Percentiles rank a stretch among this genome's conserved stretches.
These are phyloP conservation scores for Begonia peltatifolia DNA, from an alignment of 306 rosid genomes.

Conservation along the genomic window DNA sequence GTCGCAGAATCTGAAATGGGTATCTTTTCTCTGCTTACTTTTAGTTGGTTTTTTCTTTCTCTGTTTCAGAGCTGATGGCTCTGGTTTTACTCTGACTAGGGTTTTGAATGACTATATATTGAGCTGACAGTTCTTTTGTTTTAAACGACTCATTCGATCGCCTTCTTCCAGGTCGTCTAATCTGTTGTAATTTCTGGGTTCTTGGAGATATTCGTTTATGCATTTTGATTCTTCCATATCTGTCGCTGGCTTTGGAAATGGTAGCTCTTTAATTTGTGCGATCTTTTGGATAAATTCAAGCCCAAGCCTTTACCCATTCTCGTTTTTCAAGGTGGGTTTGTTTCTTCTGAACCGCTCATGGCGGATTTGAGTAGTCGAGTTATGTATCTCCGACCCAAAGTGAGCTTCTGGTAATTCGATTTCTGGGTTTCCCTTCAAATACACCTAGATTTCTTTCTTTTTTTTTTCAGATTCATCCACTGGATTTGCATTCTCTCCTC, in stretches of 20 bases:
- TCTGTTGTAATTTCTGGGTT: conserved; percentile 27
- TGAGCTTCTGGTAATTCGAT: no score
- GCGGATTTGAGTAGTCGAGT: no score
- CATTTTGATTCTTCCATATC: conserved; percentile 13
- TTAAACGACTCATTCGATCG: conserved; percentile 27
- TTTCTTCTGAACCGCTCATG: no score
- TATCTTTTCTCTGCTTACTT: conserved; percentile 54
- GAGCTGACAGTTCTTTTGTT: conserved; percentile 47
- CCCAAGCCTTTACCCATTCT: no score
- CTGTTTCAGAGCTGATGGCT: conserved; percentile 25
- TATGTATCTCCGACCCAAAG: no score
- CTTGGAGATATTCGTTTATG: conserved; percentile 36
- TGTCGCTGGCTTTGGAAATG: no score
- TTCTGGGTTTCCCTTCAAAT: conserved; percentile 20
- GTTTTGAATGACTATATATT: conserved; percentile 66
- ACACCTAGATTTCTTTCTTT: background rate
- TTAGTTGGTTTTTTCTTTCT: conserved; percentile 20
- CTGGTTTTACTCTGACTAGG: conserved; percentile 65
- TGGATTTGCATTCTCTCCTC: no score
- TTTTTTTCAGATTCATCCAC: no score
- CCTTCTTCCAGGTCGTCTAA: conserved; percentile 21
- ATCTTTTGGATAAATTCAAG: no score
- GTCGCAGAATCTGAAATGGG: conserved; percentile 76
- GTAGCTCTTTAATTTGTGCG: no score
- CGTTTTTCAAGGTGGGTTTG: no score